phyloP scores from a whole-genome alignment of 192 early-diverging fungal genomes.

The Cladochytrium replicatum region DNA sequence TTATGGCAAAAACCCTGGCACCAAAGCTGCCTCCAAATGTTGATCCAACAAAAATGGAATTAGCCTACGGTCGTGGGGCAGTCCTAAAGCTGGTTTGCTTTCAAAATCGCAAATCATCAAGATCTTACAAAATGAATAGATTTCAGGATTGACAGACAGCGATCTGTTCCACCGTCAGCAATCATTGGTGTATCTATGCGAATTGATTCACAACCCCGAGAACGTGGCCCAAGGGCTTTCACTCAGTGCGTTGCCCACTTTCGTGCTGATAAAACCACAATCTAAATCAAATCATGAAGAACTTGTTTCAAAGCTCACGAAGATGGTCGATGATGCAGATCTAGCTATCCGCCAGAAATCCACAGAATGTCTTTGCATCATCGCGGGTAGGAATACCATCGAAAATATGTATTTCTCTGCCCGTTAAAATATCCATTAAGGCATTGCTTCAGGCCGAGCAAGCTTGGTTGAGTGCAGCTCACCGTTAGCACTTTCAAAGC shows the following conservation, averaged over 20 bases:
- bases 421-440: slow-evolving; percentile 10
- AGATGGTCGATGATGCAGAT: slow-evolving; percentile 18
- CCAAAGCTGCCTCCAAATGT: too few species aligned
- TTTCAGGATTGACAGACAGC: slow-evolving; percentile 15
- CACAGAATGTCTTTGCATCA: slow-evolving; percentile 33
- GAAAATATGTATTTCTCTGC: slow-evolving; percentile 3
- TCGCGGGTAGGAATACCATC: slow-evolving; percentile 19
- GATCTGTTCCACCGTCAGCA: slow-evolving; percentile 20
- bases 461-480: slow-evolving; percentile 17
- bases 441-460: slow-evolving; percentile 35
- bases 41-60: slow-evolving; percentile 35
- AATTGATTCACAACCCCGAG: slow-evolving; percentile 36
- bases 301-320: slow-evolving; percentile 20
- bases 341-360: slow-evolving; percentile 36
- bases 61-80: slow-evolving; percentile 35
- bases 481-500: slow-evolving; percentile 8
- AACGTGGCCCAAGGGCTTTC: slow-evolving; percentile 31
- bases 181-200: slow-evolving; percentile 30
- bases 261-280: not conserved
- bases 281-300: slow-evolving; percentile 3
- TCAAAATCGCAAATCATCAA: not conserved
- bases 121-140: slow-evolving; percentile 2
- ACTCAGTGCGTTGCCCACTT: slow-evolving; percentile 12
- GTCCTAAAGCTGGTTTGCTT: slow-evolving; percentile 39
- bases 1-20: too few species aligned